A percentile compares a stretch with the other conserved stretches of the same genome.
Evolutionary conservation across 306 rosid species (phyloP).

Genomic region (Spatholobus suberectus): DNA sequence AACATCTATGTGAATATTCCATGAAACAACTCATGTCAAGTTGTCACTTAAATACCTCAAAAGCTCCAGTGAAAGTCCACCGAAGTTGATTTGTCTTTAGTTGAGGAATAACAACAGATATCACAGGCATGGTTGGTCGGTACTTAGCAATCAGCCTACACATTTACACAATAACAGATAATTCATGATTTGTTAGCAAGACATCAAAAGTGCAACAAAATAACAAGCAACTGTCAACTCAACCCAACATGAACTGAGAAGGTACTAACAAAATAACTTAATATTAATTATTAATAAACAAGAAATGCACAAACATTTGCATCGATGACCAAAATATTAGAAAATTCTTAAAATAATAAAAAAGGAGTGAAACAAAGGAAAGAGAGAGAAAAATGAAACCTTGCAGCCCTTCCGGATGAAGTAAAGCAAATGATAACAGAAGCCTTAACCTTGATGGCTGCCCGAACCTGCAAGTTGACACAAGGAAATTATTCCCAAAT

Average conservation of each 20-base stretch:
- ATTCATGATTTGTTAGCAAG: neutral
- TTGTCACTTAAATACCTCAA: slow-evolving; percentile 63
- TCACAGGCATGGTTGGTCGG: slow-evolving; percentile 85
- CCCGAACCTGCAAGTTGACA: slow-evolving; percentile 70
- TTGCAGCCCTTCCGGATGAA: slow-evolving; percentile 95
- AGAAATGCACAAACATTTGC: slow-evolving; percentile 10
- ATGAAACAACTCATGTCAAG: slow-evolving; percentile 8
- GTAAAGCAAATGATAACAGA: slow-evolving; percentile 90
- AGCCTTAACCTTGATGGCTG: slow-evolving; percentile 97
- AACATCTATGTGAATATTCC: slow-evolving; percentile 2
- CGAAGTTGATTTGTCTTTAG: slow-evolving; percentile 80
- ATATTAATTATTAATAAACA: slow-evolving; percentile 17
- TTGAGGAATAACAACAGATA: slow-evolving; percentile 81
- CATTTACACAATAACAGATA: neutral
- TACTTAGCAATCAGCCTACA: slow-evolving; percentile 81
- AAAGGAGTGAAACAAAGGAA: neutral
- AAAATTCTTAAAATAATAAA: slow-evolving; percentile 30
- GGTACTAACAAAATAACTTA: neutral
- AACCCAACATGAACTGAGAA: slow-evolving; percentile 1
- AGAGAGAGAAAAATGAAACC: slow-evolving; percentile 48
- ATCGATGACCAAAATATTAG: neutral
- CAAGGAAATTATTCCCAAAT: slow-evolving; percentile 18
- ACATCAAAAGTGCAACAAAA: neutral
- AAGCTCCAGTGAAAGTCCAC: slow-evolving; percentile 91
- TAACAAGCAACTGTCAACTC: neutral